A percentile compares a stretch with the other conserved stretches of the same genome.
These are phyloP conservation scores for Cladophialophora chaetospira DNA, from an alignment of 2,329 filamentous ascomycete species.

Conservation along the genomic window DNA sequence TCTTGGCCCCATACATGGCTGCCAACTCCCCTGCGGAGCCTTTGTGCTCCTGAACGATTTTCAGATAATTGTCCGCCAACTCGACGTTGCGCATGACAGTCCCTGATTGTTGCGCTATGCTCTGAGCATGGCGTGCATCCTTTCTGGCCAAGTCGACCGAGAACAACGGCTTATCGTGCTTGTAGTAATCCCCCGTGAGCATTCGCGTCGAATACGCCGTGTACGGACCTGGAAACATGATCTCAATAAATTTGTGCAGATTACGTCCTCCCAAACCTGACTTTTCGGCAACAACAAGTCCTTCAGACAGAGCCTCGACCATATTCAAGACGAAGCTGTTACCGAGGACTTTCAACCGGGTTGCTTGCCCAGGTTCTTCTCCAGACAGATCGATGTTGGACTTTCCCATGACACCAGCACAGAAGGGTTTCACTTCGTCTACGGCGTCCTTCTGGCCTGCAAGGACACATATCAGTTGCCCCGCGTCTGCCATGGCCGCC, in stretches of 20 bases:
- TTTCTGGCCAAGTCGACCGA: slow-evolving; percentile 79
- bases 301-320: slow-evolving; percentile 76
- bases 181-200: slow-evolving; percentile 72
- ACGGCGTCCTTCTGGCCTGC: slow-evolving; percentile 65
- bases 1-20: slow-evolving; percentile 76
- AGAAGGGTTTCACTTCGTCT: slow-evolving; percentile 67
- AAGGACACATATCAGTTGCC: slow-evolving; percentile 70
- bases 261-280: slow-evolving; percentile 70
- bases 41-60: slow-evolving; percentile 61
- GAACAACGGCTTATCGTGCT: slow-evolving; percentile 74
- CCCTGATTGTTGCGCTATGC: slow-evolving; percentile 64
- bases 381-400: slow-evolving; percentile 69
- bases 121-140: slow-evolving; percentile 72
- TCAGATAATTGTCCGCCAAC: slow-evolving; percentile 68
- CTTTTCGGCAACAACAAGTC: slow-evolving; percentile 77
- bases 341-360: slow-evolving; percentile 76
- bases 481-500: slow-evolving; percentile 58
- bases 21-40: slow-evolving; percentile 67
- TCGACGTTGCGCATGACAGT: slow-evolving; percentile 64
- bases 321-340: slow-evolving; percentile 86
- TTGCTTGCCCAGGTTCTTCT: slow-evolving; percentile 67
- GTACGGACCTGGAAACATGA: slow-evolving; percentile 74
- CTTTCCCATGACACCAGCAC: slow-evolving; percentile 69
- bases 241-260: slow-evolving; percentile 69
- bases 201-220: slow-evolving; percentile 74